Conservation (phyloP, 331 rosid genomes). For the Stylosanthes scabra region DNA sequence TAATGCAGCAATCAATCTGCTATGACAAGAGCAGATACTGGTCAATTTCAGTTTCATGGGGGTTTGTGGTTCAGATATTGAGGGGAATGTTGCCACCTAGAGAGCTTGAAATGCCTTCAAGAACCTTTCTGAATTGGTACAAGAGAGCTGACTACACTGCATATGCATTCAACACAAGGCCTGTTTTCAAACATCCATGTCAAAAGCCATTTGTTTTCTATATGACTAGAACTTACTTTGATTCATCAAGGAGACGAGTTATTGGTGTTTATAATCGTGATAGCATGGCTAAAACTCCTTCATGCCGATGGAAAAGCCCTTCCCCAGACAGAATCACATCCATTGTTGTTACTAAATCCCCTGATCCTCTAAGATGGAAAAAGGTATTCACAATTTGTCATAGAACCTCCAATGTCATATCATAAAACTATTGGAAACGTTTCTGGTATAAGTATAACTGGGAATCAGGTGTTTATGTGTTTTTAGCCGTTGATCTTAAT, state of each 20-base stretch:
- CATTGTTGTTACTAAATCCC: conserved; percentile 63
- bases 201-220: conserved; percentile 79
- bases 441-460: no score
- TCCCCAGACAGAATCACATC: conserved; percentile 67
- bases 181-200: conserved; percentile 77
- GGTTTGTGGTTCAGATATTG: conserved; percentile 78
- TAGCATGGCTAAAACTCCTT: conserved; percentile 42
- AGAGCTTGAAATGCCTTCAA: conserved; percentile 80
- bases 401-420: no score
- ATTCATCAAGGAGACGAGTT: conserved; percentile 42
- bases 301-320: conserved; percentile 67
- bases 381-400: conserved; percentile 48
- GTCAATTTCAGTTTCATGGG: conserved; percentile 94
- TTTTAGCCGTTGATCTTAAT: no score
- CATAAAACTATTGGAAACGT: no score
- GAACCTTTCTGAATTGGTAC: conserved; percentile 90
- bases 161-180: conserved; percentile 94
- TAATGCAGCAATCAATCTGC: conserved; percentile 95
- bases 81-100: conserved; percentile 84
- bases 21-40: conserved; percentile 65
- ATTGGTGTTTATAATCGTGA: conserved; percentile 53
- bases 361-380: conserved; percentile 83
- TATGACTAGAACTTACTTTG: conserved; percentile 49
- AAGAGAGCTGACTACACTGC: conserved; percentile 81
- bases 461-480: no score